Evolutionary conservation across 2,329 filamentous ascomycete genomes (phyloP).

Genomic region (Ophioceras dolichostomum): DNA sequence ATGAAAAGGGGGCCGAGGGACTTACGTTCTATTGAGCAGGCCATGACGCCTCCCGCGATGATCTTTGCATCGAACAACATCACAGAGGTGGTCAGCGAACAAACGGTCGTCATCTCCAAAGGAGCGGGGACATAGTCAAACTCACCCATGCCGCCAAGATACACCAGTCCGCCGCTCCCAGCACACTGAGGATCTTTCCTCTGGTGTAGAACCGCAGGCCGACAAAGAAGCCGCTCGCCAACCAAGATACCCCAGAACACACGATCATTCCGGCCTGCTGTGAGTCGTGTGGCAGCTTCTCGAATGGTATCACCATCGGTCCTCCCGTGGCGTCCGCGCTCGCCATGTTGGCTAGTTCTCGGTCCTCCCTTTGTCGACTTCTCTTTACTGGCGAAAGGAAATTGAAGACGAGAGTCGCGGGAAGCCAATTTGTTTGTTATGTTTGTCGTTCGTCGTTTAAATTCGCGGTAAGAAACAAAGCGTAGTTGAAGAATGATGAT

Average conservation of each 20-base stretch:
- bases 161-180: conserved; percentile 2
- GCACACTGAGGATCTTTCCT: not conserved
- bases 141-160: not conserved
- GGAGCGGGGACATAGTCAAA: not conserved
- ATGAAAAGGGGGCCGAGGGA: not conserved
- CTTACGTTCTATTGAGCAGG: not conserved
- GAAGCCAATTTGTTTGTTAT: too few species aligned
- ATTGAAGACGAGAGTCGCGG: too few species aligned
- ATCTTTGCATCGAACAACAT: too few species aligned
- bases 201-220: conserved; percentile 24
- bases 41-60: not conserved
- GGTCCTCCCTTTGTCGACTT: too few species aligned
- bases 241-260: conserved; percentile 13
- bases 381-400: too few species aligned
- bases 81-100: too few species aligned
- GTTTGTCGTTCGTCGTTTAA: too few species aligned
- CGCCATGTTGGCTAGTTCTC: too few species aligned
- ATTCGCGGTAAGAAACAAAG: too few species aligned
- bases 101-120: not conserved
- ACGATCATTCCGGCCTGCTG: conserved; percentile 13
- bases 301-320: not conserved
- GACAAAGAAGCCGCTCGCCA: conserved; percentile 20
- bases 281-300: conserved; percentile 5
- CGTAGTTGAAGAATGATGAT: too few species aligned
- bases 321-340: too few species aligned